Base-by-base conservation (phyloP, 2,329 filamentous ascomycete genomes). In the Apiospora hydei region DNA sequence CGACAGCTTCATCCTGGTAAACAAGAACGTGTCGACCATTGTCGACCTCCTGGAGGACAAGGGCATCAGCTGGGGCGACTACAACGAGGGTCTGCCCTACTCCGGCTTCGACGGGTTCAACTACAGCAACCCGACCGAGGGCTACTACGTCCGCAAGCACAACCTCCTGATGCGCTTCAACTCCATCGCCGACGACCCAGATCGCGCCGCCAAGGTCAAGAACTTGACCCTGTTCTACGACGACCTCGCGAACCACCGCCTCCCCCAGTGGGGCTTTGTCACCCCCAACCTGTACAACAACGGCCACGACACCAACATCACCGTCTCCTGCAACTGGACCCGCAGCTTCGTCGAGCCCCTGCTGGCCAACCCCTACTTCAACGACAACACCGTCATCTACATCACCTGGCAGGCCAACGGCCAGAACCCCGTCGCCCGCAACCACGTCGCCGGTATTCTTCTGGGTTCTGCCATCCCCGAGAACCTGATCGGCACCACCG, bases 311-410 rank as follows among this genome's bases (percentile, higher is more conserved):
- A 90, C 89, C 26, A 90, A n/a, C 87, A 88, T 67, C 83, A 81
- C 69, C 95, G 94, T 83, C 82, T 96, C 10, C 86, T 88, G 92
- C 4, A 77, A 82, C 18, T 96, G 93, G 92, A 88, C 90, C 18
- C 87, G 89, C 49, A 83, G 79, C 67, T 95, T 95, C 83, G 82
- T 96, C 1, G 87, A 89, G 71, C 92, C 93, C 0, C 88, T 96
- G 21, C 84, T 96, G 6, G 80, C 86, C 43, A 88, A 96, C 81
- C 82, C 85, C 26, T 88, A 91, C 76, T 96, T 96, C 82, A 91
- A 91, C 87, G 85, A 93, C 70, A 89, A 92, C 77, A 95, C 93
- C 0, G 86, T 96, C 1, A 87, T 96, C 10, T 85, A 96, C 21
- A 82, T 96, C 72, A 95, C 91, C 21, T 96, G 67, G 67, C 89